Conservation (phyloP, 2,329 filamentous ascomycete species). For the Ceratocystis cacaofunesta region DNA sequence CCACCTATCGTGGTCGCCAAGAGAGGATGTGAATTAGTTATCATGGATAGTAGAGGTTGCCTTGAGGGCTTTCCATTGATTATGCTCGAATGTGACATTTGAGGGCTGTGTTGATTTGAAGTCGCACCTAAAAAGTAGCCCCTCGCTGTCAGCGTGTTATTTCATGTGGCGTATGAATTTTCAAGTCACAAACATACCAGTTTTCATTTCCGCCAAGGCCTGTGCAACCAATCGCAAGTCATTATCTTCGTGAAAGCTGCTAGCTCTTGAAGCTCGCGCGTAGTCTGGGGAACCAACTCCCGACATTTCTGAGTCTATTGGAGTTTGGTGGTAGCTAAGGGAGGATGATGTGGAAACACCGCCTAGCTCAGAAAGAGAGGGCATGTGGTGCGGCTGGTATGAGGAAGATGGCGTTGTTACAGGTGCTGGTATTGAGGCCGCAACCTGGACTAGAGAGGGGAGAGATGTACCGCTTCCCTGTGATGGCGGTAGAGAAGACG, state of each 20-base stretch:
- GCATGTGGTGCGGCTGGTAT: conserved; percentile 8
- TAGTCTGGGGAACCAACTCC: conserved; percentile 14
- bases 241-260: conserved; percentile 15
- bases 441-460: conserved; percentile 10
- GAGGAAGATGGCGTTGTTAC: background rate
- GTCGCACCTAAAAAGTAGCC: conserved; percentile 1
- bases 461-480: conserved; percentile 5
- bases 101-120: conserved; percentile 13
- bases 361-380: conserved; percentile 13
- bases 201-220: conserved; percentile 17
- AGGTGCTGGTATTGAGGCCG: conserved; percentile 5
- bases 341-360: conserved; percentile 12
- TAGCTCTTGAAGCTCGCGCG: conserved; percentile 12
- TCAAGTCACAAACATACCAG: conserved; percentile 7
- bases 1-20: conserved; percentile 73
- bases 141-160: background rate
- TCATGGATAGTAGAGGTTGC: conserved; percentile 71
- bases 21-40: conserved; percentile 77
- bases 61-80: conserved; percentile 24
- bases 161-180: background rate
- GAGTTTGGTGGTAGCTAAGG: conserved; percentile 12
- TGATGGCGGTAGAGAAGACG: background rate
- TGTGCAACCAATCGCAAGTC: conserved; percentile 16
- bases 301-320: conserved; percentile 16
- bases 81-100: conserved; percentile 7